Percentiles rank a stretch among this genome's conserved stretches.
Conservation (phyloP, 2,329 filamentous ascomycete genomes). For the Fusarium concolor region DNA sequence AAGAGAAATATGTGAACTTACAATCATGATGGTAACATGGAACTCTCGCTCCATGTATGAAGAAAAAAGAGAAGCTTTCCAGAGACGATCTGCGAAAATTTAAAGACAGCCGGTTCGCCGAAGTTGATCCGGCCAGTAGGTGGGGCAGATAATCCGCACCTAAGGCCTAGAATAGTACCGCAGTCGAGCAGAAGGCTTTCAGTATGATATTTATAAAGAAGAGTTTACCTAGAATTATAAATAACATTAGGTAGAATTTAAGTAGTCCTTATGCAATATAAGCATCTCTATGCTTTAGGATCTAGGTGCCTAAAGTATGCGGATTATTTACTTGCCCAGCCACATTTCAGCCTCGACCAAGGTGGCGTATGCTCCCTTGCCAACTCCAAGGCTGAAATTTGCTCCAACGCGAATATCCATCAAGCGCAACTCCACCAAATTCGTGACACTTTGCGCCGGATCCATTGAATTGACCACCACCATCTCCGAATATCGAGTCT, state of each 20-base stretch:
- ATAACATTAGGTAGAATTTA: too few relatives aligned
- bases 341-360: constrained; percentile 30
- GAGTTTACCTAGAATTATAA: too few relatives aligned
- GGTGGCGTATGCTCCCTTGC: constrained; percentile 3
- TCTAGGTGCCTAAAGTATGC: too few relatives aligned
- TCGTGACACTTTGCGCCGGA: constrained; percentile 42
- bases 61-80: constrained; percentile 24
- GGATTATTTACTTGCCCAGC: too few relatives aligned
- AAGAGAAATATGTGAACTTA: constrained; percentile 46
- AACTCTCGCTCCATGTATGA: constrained; percentile 48
- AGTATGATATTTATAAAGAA: too few relatives aligned
- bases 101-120: constrained; percentile 31
- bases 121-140: constrained; percentile 34
- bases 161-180: too few relatives aligned
- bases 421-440: constrained; percentile 45
- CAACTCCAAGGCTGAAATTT: constrained; percentile 52
- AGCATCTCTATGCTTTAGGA: too few relatives aligned
- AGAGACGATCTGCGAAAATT: constrained; percentile 34
- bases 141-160: background rate
- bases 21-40: constrained; percentile 53
- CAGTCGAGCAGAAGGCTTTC: too few relatives aligned
- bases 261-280: too few relatives aligned
- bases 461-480: constrained; percentile 44
- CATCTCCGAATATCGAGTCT: constrained; percentile 21
- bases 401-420: constrained; percentile 47